These are phyloP conservation scores for Torulaspora maleeae DNA, from an alignment of 805 yeast species.

Conservation along the genomic window DNA sequence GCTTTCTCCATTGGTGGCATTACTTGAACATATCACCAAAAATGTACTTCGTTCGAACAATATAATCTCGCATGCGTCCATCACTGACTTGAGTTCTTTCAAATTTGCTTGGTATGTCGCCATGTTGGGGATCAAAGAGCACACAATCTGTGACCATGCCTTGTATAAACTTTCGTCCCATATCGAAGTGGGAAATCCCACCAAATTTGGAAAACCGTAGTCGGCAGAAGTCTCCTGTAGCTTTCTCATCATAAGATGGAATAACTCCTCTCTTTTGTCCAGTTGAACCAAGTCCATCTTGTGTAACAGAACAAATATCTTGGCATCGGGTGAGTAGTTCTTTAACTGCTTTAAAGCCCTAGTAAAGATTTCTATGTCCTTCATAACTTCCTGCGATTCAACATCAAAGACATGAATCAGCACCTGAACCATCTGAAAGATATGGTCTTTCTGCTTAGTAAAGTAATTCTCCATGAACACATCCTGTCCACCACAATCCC, in stretches of 20 bases:
- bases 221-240: slow-evolving; percentile 71
- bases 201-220: slow-evolving; percentile 54
- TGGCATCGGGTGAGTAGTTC: slow-evolving; percentile 84
- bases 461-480: slow-evolving; percentile 93
- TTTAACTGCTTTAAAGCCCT: slow-evolving; percentile 76
- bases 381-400: slow-evolving; percentile 83
- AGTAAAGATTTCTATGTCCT: slow-evolving; percentile 88
- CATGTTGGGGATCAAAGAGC: slow-evolving; percentile 92
- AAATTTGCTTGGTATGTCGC: slow-evolving; percentile 70
- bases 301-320: slow-evolving; percentile 85
- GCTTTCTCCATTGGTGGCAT: slow-evolving; percentile 23
- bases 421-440: slow-evolving; percentile 93
- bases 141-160: slow-evolving; percentile 96
- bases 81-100: slow-evolving; percentile 61
- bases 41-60: slow-evolving; percentile 92
- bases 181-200: slow-evolving; percentile 90
- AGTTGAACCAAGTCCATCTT: slow-evolving; percentile 94
- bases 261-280: slow-evolving; percentile 79
- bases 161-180: slow-evolving; percentile 96
- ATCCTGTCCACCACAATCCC: slow-evolving; percentile 99
- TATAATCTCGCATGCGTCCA: slow-evolving; percentile 85
- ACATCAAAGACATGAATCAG: slow-evolving; percentile 95
- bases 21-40: slow-evolving; percentile 48
- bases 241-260: slow-evolving; percentile 77
- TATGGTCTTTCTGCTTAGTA: slow-evolving; percentile 82